Evolutionary conservation across 2,329 filamentous ascomycete genomes (phyloP).

Genomic region (Hypomyces perniciosus): DNA sequence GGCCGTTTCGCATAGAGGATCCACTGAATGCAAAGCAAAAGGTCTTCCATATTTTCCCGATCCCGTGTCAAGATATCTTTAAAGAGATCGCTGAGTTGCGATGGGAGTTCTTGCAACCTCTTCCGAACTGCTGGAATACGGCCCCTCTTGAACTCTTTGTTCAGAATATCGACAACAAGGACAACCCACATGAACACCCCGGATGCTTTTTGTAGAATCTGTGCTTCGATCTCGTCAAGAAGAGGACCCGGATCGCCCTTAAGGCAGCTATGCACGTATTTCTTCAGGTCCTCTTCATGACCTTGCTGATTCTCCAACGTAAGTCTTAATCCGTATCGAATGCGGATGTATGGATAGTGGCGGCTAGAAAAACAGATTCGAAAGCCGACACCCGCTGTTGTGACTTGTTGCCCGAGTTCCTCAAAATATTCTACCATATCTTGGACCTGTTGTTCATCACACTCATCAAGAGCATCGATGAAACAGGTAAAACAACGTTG

Average conservation of each 20-base stretch:
- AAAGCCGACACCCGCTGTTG: constrained; percentile 14
- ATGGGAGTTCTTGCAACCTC: constrained; percentile 30
- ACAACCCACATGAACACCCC: constrained; percentile 41
- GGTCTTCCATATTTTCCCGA: constrained; percentile 28
- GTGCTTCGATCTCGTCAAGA: constrained; percentile 14
- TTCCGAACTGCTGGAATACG: constrained; percentile 17
- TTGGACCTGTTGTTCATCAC: constrained; percentile 32
- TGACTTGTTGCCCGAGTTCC: constrained; percentile 25
- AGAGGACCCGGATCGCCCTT: constrained; percentile 26
- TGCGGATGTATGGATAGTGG: constrained; percentile 39
- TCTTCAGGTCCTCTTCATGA: constrained; percentile 21
- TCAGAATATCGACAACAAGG: constrained; percentile 33
- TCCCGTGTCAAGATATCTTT: constrained; percentile 45
- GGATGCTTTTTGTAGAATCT: constrained; percentile 31
- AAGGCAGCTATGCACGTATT: constrained; percentile 16
- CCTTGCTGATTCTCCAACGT: constrained; percentile 20
- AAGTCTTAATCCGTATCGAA: constrained; percentile 22
- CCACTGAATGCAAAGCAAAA: constrained; percentile 45
- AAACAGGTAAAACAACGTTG: constrained; percentile 22
- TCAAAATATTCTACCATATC: constrained; percentile 39
- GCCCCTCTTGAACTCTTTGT: constrained; percentile 26
- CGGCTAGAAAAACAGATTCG: constrained; percentile 40
- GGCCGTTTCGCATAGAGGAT: constrained; percentile 44
- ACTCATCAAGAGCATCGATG: constrained; percentile 43
- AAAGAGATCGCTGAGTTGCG: constrained; percentile 42